Evolutionary conservation across 352 stramenopile species (phyloP).

Genomic region (Halophytophthora batemanensis): DNA sequence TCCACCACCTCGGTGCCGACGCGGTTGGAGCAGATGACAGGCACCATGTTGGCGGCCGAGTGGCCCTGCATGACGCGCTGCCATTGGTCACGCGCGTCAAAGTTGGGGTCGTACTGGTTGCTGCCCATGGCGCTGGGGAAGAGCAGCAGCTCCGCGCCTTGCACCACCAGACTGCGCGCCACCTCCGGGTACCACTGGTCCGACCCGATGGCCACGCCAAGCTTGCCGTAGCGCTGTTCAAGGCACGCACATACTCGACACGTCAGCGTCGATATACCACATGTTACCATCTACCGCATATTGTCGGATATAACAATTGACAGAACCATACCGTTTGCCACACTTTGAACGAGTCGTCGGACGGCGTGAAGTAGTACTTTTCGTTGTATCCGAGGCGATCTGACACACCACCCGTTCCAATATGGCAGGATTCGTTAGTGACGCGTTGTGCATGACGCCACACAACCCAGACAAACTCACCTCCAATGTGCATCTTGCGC

Average conservation of each 20-base stretch:
- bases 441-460: background rate
- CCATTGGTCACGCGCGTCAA: conserved; percentile 89
- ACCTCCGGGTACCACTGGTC: conserved; percentile 94
- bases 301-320: no score
- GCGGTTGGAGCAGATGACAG: conserved; percentile 90
- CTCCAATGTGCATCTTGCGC: conserved; percentile 90
- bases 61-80: conserved; percentile 92
- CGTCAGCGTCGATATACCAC: background rate
- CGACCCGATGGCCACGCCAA: conserved; percentile 89
- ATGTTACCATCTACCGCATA: background rate
- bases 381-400: conserved; percentile 90
- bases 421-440: background rate
- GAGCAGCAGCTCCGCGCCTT: conserved; percentile 86
- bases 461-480: conserved; percentile 19
- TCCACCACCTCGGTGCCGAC: conserved; percentile 82
- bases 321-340: conserved; percentile 87
- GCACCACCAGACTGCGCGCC: conserved; percentile 80
- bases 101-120: conserved; percentile 86
- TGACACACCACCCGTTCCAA: conserved; percentile 11
- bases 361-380: conserved; percentile 93
- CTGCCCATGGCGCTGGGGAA: conserved; percentile 81
- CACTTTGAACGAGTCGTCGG: conserved; percentile 87
- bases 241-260: background rate
- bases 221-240: conserved; percentile 85
- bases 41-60: conserved; percentile 86